Evolutionary conservation across 2,329 filamentous ascomycete species (phyloP).

Genomic region (Cladosporium sp.): DNA sequence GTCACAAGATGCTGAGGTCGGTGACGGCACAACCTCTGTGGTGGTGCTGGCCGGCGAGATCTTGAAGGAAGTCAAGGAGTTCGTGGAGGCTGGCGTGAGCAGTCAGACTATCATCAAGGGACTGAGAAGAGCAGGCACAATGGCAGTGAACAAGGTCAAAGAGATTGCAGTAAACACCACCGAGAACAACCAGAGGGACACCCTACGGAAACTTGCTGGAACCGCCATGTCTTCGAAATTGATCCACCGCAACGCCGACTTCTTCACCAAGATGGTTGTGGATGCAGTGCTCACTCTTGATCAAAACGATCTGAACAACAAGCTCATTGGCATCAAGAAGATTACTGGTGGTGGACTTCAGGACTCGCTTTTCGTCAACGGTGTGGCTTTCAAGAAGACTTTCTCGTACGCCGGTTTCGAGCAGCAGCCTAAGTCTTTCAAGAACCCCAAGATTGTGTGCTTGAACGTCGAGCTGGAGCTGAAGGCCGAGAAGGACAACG

Average conservation of each 20-base stretch:
- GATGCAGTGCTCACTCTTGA: slow-evolving; percentile 93
- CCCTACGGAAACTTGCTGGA: slow-evolving; percentile 79
- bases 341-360: slow-evolving; percentile 93
- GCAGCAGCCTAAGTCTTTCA: slow-evolving; percentile 95
- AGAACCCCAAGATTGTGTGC: slow-evolving; percentile 92
- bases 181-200: slow-evolving; percentile 81
- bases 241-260: slow-evolving; percentile 92
- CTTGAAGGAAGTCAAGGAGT: slow-evolving; percentile 91
- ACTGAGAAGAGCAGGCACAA: slow-evolving; percentile 75
- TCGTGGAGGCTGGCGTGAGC: slow-evolving; percentile 94
- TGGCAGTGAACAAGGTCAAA: slow-evolving; percentile 98
- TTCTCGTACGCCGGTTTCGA: slow-evolving; percentile 99
- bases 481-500: slow-evolving; percentile 99
- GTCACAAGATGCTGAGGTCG: slow-evolving; percentile 98
- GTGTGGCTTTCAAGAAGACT: slow-evolving; percentile 99
- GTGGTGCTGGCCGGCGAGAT: slow-evolving; percentile 97
- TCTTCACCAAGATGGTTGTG: slow-evolving; percentile 99
- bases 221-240: slow-evolving; percentile 99
- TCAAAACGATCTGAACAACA: slow-evolving; percentile 95
- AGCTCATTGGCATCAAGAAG: slow-evolving; percentile 97
- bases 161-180: slow-evolving; percentile 87
- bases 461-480: slow-evolving; percentile 96
- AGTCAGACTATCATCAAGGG: slow-evolving; percentile 98
- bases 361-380: slow-evolving; percentile 94
- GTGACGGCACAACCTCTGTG: slow-evolving; percentile 95